phyloP scores from a whole-genome alignment of 768 basidiomycete genomes.

The Psilocybe tampanensis region DNA sequence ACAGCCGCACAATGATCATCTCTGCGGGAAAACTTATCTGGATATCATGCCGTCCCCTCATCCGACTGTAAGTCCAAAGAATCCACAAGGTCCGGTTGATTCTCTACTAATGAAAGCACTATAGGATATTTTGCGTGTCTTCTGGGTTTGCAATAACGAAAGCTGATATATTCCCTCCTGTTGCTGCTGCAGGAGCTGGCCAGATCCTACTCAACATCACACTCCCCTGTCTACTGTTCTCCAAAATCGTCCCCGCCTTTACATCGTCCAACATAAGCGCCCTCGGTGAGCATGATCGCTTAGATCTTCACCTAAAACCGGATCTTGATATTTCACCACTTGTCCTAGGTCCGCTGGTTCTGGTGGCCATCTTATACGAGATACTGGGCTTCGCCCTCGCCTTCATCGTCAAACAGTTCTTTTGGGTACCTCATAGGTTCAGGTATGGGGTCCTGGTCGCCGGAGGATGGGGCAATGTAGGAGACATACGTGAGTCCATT shows the following conservation, averaged over 20 bases:
- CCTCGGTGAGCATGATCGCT: slow-evolving; percentile 41
- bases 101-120: not conserved
- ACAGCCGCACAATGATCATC: slow-evolving; percentile 15
- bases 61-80: slow-evolving; percentile 52
- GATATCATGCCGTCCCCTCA: slow-evolving; percentile 61
- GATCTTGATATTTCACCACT: not conserved
- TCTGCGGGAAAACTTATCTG: slow-evolving; percentile 54
- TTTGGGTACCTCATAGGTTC: slow-evolving; percentile 81
- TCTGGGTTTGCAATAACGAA: slow-evolving; percentile 63
- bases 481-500: slow-evolving; percentile 62
- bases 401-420: slow-evolving; percentile 58
- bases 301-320: not conserved
- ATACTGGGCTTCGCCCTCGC: slow-evolving; percentile 54
- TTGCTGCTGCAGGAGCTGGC: slow-evolving; percentile 60
- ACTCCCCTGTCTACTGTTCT: slow-evolving; percentile 68
- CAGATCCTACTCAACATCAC: slow-evolving; percentile 67
- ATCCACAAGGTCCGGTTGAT: not conserved
- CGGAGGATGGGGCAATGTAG: slow-evolving; percentile 70
- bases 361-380: slow-evolving; percentile 65
- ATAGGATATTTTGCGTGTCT: slow-evolving; percentile 55
- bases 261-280: slow-evolving; percentile 54
- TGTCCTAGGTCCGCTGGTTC: slow-evolving; percentile 58
- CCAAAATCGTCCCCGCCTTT: slow-evolving; percentile 71
- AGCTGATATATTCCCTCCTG: slow-evolving; percentile 57
- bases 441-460: slow-evolving; percentile 71